These are phyloP conservation scores for Leonotis leonurus DNA, from an alignment of 257 asterid genomes.

Conservation along the genomic window DNA sequence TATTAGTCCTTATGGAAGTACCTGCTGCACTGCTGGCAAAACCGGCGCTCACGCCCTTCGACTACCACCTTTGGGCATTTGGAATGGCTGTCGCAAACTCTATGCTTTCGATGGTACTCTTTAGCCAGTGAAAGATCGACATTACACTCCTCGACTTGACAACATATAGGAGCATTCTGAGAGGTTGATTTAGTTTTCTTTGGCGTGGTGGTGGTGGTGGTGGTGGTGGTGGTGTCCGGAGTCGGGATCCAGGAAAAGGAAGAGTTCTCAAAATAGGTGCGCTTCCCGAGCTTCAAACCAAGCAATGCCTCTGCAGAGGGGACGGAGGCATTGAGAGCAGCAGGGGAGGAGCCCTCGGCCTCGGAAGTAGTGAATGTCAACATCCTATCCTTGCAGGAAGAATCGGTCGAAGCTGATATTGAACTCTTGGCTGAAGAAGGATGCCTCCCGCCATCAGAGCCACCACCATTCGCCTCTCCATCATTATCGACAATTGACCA, in stretches of 20 bases:
- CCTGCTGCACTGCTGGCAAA: constrained; percentile 99
- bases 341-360: too few relatives aligned
- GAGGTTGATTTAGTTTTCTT: constrained; percentile 45
- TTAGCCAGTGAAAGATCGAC: constrained; percentile 73
- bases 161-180: constrained; percentile 33
- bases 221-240: too few relatives aligned
- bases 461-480: constrained; percentile 43
- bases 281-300: constrained; percentile 78
- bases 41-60: constrained; percentile 72
- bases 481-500: constrained; percentile 61
- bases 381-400: constrained; percentile 32
- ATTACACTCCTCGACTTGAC: constrained; percentile 83
- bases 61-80: constrained; percentile 66
- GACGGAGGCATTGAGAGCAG: too few relatives aligned
- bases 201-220: constrained; percentile 25
- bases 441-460: constrained; percentile 39
- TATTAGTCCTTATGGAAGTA: constrained; percentile 7
- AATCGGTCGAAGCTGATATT: constrained; percentile 50
- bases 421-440: constrained; percentile 69
- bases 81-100: constrained; percentile 77
- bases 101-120: constrained; percentile 90
- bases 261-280: constrained; percentile 68
- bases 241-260: constrained; percentile 34
- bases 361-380: constrained; percentile 9
- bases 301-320: constrained; percentile 49